Percentiles rank a stretch among this genome's conserved stretches.
Evolutionary conservation across 257 asterid species (phyloP).

Genomic region (Salvia miltiorrhiza): DNA sequence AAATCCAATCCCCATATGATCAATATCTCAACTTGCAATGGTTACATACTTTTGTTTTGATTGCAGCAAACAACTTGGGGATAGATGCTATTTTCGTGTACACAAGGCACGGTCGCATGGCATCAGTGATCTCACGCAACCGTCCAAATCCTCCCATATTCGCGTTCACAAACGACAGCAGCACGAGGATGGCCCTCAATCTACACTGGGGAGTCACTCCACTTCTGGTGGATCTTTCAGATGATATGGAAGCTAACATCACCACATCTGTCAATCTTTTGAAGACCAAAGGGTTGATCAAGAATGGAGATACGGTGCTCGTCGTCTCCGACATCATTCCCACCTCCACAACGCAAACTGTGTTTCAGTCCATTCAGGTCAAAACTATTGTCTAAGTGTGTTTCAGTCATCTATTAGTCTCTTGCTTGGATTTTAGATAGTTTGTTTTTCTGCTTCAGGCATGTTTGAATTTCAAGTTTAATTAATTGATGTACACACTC

Average conservation of each 20-base stretch:
- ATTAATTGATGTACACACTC: no score
- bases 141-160: constrained; percentile 79
- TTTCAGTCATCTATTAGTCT: neutral
- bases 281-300: constrained; percentile 55
- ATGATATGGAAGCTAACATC: constrained; percentile 67
- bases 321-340: constrained; percentile 71
- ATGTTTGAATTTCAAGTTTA: neutral
- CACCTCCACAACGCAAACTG: constrained; percentile 42
- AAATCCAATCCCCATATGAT: neutral
- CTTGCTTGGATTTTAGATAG: neutral
- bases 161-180: constrained; percentile 62
- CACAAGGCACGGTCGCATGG: constrained; percentile 82
- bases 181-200: constrained; percentile 70
- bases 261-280: constrained; percentile 47
- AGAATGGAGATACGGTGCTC: constrained; percentile 53
- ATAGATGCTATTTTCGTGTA: constrained; percentile 77
- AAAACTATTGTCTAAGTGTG: constrained; percentile 39
- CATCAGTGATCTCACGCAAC: constrained; percentile 69
- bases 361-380: constrained; percentile 74
- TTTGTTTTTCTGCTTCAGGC: neutral
- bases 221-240: constrained; percentile 54
- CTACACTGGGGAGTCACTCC: constrained; percentile 87
- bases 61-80: constrained; percentile 73
- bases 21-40: neutral
- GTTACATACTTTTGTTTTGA: neutral